Percentiles rank a stretch among this genome's conserved stretches.
These are phyloP conservation scores for Inosperma sp. DNA, from an alignment of 768 basidiomycete species.

Conservation along the genomic window DNA sequence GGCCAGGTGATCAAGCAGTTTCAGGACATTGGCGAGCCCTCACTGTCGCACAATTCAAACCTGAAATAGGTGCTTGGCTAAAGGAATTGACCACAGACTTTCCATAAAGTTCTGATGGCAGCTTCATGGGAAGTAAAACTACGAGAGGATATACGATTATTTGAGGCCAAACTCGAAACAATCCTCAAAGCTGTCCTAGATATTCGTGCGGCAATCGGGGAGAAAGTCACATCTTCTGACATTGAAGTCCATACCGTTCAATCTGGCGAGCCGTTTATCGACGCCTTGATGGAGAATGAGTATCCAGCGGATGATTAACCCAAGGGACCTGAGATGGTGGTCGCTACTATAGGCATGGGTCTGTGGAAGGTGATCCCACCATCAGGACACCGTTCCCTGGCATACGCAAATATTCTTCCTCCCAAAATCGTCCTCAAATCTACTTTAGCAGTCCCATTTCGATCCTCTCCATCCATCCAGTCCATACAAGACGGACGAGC, in stretches of 20 bases:
- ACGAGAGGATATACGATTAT: not conserved
- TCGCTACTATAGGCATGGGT: not conserved
- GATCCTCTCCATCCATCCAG: too few species aligned
- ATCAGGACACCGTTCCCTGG: conserved; percentile 9
- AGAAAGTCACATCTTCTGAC: conserved; percentile 12
- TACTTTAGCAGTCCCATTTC: too few species aligned
- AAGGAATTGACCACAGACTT: conserved; percentile 1
- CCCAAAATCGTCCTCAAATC: not conserved
- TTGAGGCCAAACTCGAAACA: conserved; percentile 3
- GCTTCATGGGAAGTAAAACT: conserved; percentile 1
- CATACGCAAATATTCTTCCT: conserved; percentile 4
- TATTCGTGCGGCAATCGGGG: conserved; percentile 7
- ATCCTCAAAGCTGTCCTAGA: conserved; percentile 10
- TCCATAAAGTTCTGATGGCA: not conserved
- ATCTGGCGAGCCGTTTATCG: not conserved
- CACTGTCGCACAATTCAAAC: not conserved
- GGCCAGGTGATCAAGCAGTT: not conserved
- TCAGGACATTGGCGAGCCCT: not conserved
- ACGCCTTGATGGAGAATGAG: conserved; percentile 1
- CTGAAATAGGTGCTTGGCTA: conserved; percentile 15
- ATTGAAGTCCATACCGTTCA: conserved; percentile 4
- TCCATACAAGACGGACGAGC: too few species aligned
- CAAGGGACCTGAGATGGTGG: not conserved
- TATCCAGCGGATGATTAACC: not conserved
- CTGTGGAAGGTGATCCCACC: not conserved